phyloP scores from a whole-genome alignment of 148 eudicot genomes.

The Fallopia convolvulus region DNA sequence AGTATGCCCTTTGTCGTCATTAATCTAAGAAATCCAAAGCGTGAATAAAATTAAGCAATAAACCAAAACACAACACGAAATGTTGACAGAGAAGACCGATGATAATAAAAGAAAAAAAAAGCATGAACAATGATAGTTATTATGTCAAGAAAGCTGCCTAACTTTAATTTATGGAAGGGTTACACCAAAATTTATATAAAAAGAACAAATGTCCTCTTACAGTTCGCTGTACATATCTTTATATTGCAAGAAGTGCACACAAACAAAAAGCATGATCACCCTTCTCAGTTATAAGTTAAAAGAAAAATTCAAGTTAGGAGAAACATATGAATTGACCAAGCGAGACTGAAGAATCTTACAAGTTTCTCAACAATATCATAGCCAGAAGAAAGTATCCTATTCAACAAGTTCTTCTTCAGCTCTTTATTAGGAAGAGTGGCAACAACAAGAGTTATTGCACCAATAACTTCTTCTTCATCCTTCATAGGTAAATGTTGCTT shows the following conservation, averaged over 20 bases:
- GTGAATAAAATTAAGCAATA: not conserved
- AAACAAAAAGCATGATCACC: not conserved
- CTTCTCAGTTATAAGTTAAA: not conserved
- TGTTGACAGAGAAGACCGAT: not conserved
- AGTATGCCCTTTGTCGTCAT: constrained; percentile 41
- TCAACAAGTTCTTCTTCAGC: constrained; percentile 63
- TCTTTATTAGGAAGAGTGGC: constrained; percentile 56
- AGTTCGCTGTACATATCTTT: not conserved
- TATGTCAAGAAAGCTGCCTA: not conserved
- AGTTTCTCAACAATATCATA: constrained; percentile 72
- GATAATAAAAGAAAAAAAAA: not conserved
- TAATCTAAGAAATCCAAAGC: constrained; percentile 35
- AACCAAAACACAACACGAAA: not conserved
- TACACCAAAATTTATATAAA: not conserved
- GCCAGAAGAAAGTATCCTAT: constrained; percentile 65
- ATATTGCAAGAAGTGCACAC: not conserved
- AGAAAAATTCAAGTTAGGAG: not conserved
- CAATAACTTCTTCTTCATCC: constrained; percentile 84
- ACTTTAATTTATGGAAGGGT: not conserved
- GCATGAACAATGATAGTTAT: not conserved
- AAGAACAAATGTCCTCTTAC: not conserved
- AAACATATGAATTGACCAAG: not conserved
- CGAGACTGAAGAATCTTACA: constrained; percentile 41
- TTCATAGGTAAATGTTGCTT: constrained; percentile 56
- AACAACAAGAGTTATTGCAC: constrained; percentile 65